phyloP scores from a whole-genome alignment of 1,139 yeast genomes.

The Pichia sp. region DNA sequence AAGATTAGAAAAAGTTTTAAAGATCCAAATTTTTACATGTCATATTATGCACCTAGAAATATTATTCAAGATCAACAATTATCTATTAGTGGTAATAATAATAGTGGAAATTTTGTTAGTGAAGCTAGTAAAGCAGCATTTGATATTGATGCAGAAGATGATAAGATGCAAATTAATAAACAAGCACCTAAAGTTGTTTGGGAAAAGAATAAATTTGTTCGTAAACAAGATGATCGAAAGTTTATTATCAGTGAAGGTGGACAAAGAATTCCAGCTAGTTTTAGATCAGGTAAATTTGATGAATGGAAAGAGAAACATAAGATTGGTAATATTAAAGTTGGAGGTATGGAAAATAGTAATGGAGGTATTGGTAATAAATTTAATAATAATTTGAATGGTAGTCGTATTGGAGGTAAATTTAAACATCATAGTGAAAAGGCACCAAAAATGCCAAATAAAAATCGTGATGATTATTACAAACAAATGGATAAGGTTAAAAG shows the following conservation, averaged over 20 bases:
- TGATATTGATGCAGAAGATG: constrained; percentile 77
- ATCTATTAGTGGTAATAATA: constrained; percentile 34
- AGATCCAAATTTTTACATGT: constrained; percentile 80
- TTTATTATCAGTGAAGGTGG: constrained; percentile 95
- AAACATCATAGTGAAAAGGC: constrained; percentile 72
- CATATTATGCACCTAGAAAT: constrained; percentile 83
- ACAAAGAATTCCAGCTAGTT: constrained; percentile 85
- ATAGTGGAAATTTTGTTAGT: constrained; percentile 48
- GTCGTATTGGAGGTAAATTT: constrained; percentile 42
- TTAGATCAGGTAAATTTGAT: constrained; percentile 84
- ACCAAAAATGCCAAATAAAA: constrained; percentile 85
- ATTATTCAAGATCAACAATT: constrained; percentile 82
- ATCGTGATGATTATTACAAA: constrained; percentile 76
- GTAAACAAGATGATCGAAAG: constrained; percentile 75
- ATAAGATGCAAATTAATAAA: constrained; percentile 44
- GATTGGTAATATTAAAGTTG: constrained; percentile 47
- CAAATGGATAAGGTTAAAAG: constrained; percentile 80
- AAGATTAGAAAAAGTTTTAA: constrained; percentile 42
- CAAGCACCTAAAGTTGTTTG: constrained; percentile 67
- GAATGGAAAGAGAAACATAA: constrained; percentile 80
- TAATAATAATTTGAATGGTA: constrained; percentile 25
- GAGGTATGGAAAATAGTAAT: constrained; percentile 32
- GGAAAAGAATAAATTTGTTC: constrained; percentile 92
- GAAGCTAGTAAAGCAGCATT: constrained; percentile 82
- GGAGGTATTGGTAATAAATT: constrained; percentile 27